phyloP scores from a whole-genome alignment of 176 grass and related monocot species.

The Tuctoria greenei region DNA sequence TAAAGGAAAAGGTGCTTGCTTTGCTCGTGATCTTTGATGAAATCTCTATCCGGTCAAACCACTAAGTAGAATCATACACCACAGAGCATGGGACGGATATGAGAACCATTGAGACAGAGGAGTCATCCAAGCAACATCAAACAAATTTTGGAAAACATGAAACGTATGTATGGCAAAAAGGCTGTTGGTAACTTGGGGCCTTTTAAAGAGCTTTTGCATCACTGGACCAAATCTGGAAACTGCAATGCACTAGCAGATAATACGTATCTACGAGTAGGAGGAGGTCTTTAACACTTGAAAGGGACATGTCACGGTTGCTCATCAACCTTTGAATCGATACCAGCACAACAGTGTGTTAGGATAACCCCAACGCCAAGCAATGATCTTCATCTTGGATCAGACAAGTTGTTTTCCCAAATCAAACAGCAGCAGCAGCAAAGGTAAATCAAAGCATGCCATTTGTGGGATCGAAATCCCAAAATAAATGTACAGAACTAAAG shows the following conservation, averaged over 20 bases:
- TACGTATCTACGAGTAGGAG: slow-evolving; percentile 2
- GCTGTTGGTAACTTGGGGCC: slow-evolving; percentile 10
- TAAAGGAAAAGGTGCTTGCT: slow-evolving; percentile 34
- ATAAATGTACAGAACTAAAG: slow-evolving; percentile 33
- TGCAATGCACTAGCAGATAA: slow-evolving; percentile 21
- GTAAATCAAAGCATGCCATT: slow-evolving; percentile 13
- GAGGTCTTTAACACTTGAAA: background rate
- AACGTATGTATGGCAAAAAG: slow-evolving; percentile 19
- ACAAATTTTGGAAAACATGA: background rate
- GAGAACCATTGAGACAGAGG: background rate
- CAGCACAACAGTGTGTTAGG: background rate
- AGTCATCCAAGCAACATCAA: slow-evolving; percentile 5
- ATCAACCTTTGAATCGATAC: slow-evolving; percentile 28
- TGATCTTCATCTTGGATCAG: slow-evolving; percentile 21
- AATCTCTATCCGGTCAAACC: slow-evolving; percentile 27
- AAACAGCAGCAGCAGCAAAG: slow-evolving; percentile 24
- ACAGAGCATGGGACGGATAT: slow-evolving; percentile 13
- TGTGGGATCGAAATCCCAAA: background rate
- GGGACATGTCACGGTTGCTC: slow-evolving; percentile 23
- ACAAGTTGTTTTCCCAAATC: slow-evolving; percentile 11
- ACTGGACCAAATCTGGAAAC: slow-evolving; percentile 39
- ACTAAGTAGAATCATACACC: slow-evolving; percentile 29
- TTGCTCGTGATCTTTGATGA: slow-evolving; percentile 42
- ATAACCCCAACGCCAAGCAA: slow-evolving; percentile 27
- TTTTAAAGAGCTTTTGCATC: slow-evolving; percentile 19